These are phyloP conservation scores for Trichosanthes cucumerina DNA, from an alignment of 306 rosid species.

Conservation along the genomic window DNA sequence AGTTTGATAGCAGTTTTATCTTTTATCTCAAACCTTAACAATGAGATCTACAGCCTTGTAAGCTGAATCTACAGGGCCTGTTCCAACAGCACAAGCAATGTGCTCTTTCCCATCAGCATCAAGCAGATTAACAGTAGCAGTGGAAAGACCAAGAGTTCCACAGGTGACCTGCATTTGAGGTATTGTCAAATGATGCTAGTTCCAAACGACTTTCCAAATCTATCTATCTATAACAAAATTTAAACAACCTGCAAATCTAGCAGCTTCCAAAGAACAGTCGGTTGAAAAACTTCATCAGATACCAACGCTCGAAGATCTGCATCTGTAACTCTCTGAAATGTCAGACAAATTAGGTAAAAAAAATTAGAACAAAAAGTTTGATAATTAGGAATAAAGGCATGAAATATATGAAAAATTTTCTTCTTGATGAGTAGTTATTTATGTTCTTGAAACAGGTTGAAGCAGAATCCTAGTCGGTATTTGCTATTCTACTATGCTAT, in stretches of 20 bases:
- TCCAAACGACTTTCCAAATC: background rate
- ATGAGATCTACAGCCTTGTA: constrained; percentile 83
- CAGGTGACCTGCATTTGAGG: constrained; percentile 67
- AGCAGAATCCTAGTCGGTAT: background rate
- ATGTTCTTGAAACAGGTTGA: background rate
- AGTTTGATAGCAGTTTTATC: background rate
- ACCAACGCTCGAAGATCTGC: constrained; percentile 93
- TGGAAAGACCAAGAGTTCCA: constrained; percentile 85
- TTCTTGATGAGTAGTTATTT: background rate
- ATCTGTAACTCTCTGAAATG: constrained; percentile 65
- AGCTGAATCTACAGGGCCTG: constrained; percentile 98
- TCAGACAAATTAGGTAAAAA: background rate
- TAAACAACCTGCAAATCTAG: constrained; percentile 63
- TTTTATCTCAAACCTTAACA: constrained; percentile 54
- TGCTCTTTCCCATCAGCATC: constrained; percentile 40
- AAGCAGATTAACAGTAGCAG: constrained; percentile 79
- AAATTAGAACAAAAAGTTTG: background rate
- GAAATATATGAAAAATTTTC: background rate
- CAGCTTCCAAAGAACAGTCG: constrained; percentile 77
- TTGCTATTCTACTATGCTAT: background rate
- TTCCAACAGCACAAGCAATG: constrained; percentile 78
- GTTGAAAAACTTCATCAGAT: constrained; percentile 89
- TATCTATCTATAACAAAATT: constrained; percentile 5
- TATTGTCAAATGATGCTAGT: constrained; percentile 11
- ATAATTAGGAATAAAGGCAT: background rate